Evolutionary conservation across 2,329 filamentous ascomycete species (phyloP), one percentile per base, ranked within the genome.

Genomic region (Aureobasidium sp.): DNA sequence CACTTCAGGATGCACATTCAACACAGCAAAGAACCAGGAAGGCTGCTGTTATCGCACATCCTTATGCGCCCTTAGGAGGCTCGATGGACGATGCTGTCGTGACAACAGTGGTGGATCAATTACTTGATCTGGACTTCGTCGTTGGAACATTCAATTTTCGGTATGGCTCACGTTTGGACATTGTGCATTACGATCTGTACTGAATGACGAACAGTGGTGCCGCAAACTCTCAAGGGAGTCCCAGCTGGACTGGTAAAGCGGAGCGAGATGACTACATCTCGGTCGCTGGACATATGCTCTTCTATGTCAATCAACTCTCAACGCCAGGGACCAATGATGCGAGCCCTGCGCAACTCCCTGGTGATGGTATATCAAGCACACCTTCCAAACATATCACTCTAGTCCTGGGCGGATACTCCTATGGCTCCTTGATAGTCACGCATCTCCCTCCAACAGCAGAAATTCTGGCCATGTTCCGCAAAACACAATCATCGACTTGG

Each of bases 61-160:
- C 94, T 0, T 97, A 97, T 71, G 91, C 90, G 37, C 87, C 90
- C 0, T 78, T 97, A 57, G 94, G 94, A 5, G 94, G 93, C 5
- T 86, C 79, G 72, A 94, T 86, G 70, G 90, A 97, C 71, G 92
- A 97, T 71, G 82, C 83, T 0, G 81, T 96, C 0, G 87, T 97
- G 1, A 79, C 83, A n/a, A 78, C 84, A 9, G 75, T 89, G 2
- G 84, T 83, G 0, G 77, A 78, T 1, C 75, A 87, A 62, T 78
- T 96, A 49, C 73, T 96, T n/a, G 77, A 81, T 5, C 76, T 80
- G 58, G 90, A 89, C 1, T 95, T 85, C 69, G 72, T 96, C 1
- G 88, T 97, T 2, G 87, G 82, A 8, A 96, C 91, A 0, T 97
- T 97, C 74, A 97, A 97, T 70, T 97, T 65, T 37, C 39, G 19